These are phyloP conservation scores for Cocos nucifera DNA, from an alignment of 176 grass and related monocot genomes.

Conservation along the genomic window DNA sequence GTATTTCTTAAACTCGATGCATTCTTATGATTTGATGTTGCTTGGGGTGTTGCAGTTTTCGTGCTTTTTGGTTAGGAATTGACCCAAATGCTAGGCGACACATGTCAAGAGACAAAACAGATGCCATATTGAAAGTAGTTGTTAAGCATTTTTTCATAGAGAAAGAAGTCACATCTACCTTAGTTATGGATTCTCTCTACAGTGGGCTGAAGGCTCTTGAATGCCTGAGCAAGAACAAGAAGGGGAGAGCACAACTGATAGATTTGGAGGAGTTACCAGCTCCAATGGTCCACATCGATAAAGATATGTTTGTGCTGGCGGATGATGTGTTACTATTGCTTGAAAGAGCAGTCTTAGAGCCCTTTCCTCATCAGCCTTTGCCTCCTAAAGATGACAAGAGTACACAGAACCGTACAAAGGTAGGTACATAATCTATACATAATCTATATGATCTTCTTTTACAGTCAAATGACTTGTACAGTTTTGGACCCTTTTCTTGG, in stretches of 20 bases:
- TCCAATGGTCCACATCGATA: slow-evolving; percentile 70
- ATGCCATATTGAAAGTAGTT: slow-evolving; percentile 19
- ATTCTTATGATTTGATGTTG: slow-evolving; percentile 9
- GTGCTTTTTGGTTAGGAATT: slow-evolving; percentile 12
- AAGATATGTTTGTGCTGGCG: slow-evolving; percentile 72
- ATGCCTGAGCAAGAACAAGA: slow-evolving; percentile 17
- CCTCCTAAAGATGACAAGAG: slow-evolving; percentile 79
- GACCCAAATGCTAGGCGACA: slow-evolving; percentile 3
- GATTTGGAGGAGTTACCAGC: slow-evolving; percentile 46
- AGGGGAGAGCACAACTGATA: slow-evolving; percentile 36
- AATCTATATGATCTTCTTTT: no score
- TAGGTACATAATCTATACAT: neutral
- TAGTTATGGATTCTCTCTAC: slow-evolving; percentile 22
- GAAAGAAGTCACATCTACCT: slow-evolving; percentile 19
- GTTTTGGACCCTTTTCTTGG: no score
- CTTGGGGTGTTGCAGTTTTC: slow-evolving; percentile 16
- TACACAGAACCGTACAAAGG: slow-evolving; percentile 79
- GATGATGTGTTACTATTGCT: slow-evolving; percentile 74
- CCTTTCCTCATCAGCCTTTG: slow-evolving; percentile 51
- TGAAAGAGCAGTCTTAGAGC: slow-evolving; percentile 57
- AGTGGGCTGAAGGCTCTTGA: slow-evolving; percentile 18
- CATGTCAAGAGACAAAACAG: slow-evolving; percentile 15
- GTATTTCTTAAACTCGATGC: no score
- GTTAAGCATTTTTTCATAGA: slow-evolving; percentile 23
- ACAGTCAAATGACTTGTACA: no score